A percentile compares a stretch with the other conserved stretches of the same genome.
Conservation (phyloP, 257 asterid species). For the Solanum tarijense region DNA sequence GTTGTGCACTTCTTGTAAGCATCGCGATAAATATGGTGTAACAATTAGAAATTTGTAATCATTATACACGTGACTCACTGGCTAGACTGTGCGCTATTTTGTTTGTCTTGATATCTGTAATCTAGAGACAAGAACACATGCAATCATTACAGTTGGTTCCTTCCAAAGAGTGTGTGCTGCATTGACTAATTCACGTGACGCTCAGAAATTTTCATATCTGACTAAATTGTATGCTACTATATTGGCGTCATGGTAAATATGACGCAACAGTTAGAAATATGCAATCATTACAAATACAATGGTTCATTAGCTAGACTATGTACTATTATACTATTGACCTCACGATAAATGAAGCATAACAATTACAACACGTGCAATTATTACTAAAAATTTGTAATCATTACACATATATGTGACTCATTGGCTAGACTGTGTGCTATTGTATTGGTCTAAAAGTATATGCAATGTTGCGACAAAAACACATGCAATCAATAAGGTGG, state of each 20-base stretch:
- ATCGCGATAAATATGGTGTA: no score
- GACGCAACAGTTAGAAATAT: neutral
- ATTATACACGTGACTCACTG: no score
- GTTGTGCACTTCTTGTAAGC: no score
- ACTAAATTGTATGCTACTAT: neutral
- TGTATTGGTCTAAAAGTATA: neutral
- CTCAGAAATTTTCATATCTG: neutral
- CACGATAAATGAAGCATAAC: neutral
- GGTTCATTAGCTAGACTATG: neutral
- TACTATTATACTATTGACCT: neutral
- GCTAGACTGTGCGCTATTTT: no score
- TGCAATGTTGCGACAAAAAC: neutral
- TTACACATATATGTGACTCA: neutral
- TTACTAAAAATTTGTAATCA: no score
- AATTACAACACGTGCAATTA: no score
- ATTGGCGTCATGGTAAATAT: neutral
- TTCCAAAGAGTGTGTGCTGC: neutral
- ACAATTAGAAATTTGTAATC: no score
- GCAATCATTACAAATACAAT: neutral
- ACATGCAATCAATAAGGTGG: neutral
- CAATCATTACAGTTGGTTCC: neutral
- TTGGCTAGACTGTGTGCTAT: neutral
- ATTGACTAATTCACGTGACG: neutral
- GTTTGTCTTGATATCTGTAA: no score
- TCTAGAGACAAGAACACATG: no score